Base-by-base conservation (phyloP, 1,284 basidiomycete genomes). In the Phaffia rhodozyma region DNA sequence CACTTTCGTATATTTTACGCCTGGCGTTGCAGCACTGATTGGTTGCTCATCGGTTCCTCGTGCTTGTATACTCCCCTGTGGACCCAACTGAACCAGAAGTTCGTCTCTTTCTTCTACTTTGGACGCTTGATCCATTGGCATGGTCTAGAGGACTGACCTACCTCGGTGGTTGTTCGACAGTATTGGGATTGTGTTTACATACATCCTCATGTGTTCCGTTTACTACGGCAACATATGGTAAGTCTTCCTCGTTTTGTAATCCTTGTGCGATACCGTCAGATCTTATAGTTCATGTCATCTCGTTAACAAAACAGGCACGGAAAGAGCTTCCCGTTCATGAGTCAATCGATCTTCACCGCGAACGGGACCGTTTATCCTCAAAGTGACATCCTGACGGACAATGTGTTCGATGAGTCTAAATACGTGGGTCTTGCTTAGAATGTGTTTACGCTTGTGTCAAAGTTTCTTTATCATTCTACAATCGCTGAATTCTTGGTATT, bases 151-250 rank as follows among this genome's bases (percentile, higher is more conserved):
- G 25, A 34, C 54, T 55, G 27, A 55, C n/a, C 18, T 32, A 4
- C 43, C 11, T 58, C 57, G 27, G 38, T 34, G 27, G 34, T 20
- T 7, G 13, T 27, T 5, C 27, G 29, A 58, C 13, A 23, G 30
- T 48, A 70, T 82, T 49, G 83, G 83, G 1, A 78, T 77, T 61
- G 68, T 71, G 29, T 70, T 84, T 55, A 83, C 82, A 69, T 84
- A 84, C 70, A 72, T 82, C 59, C 76, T 76, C 21, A 77, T 84
- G 63, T 77, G 80, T 73, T 79, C 66, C 2, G 81, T 84, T 52
- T 85, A 82, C 73, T 85, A 84, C 69, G 79, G 79, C 21, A 80
- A 84, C 68, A 72, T 77, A 18, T 85, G 83, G 59, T 30, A 56
- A 3, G 38, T 23, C 50, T 27, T 25, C 18, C 49, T 18, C 48